These are phyloP conservation scores for Castanopsis chinensis DNA, from an alignment of 306 rosid species.

Conservation along the genomic window DNA sequence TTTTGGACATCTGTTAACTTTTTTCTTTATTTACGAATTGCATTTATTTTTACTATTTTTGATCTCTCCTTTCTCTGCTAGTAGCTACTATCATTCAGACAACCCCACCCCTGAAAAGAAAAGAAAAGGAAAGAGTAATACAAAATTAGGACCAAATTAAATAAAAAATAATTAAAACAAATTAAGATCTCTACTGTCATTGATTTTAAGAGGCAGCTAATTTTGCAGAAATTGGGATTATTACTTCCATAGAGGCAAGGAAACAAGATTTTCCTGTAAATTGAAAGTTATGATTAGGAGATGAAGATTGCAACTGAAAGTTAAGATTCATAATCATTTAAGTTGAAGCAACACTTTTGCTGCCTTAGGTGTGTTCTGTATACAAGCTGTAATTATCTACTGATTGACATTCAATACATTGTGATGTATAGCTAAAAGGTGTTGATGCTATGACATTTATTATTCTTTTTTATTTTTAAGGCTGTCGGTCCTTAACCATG, in stretches of 20 bases:
- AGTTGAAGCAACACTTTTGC: background rate
- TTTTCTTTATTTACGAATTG: background rate
- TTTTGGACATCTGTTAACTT: too few relatives aligned
- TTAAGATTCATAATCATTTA: background rate
- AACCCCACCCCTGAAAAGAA: background rate
- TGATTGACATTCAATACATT: background rate
- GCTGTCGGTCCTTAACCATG: too few relatives aligned
- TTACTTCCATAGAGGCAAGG: slow-evolving; percentile 14
- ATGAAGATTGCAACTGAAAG: slow-evolving; percentile 8
- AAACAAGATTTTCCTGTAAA: background rate
- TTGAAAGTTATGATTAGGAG: slow-evolving; percentile 12
- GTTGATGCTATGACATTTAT: too few relatives aligned
- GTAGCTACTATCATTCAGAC: background rate
- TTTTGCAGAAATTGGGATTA: slow-evolving; percentile 3
- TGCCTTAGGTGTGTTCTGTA: slow-evolving; percentile 1
- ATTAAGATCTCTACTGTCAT: background rate
- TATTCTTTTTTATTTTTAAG: too few relatives aligned
- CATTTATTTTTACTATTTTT: background rate
- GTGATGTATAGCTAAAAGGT: background rate
- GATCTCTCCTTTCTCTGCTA: background rate
- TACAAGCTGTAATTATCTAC: background rate
- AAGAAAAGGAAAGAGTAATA: background rate
- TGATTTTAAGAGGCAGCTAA: slow-evolving; percentile 7
- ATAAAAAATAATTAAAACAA: background rate
- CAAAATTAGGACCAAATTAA: background rate